These are phyloP conservation scores for Chytriomyces hyalinus DNA, from an alignment of 192 early-diverging fungal species.

Conservation along the genomic window DNA sequence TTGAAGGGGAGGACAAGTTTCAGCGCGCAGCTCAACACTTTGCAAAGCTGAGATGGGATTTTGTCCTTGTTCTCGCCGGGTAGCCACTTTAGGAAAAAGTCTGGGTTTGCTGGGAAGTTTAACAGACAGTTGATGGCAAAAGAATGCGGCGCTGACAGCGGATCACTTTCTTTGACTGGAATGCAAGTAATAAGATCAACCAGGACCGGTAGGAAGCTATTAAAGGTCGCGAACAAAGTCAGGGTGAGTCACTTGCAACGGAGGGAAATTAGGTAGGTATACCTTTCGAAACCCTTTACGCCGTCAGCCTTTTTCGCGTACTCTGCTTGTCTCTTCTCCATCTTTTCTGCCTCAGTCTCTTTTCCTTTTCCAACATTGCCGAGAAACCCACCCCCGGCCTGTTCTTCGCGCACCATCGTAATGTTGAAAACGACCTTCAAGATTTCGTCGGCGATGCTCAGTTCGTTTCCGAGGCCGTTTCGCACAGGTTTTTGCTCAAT, in stretches of 20 bases:
- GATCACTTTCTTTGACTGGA: conserved; percentile 36
- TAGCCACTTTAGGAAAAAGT: conserved; percentile 43
- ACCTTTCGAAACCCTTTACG: conserved; percentile 30
- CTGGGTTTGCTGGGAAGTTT: conserved; percentile 57
- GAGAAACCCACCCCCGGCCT: conserved; percentile 1
- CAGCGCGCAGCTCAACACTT: conserved; percentile 41
- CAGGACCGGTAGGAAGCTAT: conserved; percentile 46
- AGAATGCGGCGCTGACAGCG: conserved; percentile 73
- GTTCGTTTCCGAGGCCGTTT: conserved; percentile 30
- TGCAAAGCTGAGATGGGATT: conserved; percentile 31
- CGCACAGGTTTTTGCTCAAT: conserved; percentile 18
- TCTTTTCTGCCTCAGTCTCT: conserved; percentile 2
- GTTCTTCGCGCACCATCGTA: conserved; percentile 32
- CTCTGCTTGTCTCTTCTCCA: not conserved
- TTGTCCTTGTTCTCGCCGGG: conserved; percentile 31
- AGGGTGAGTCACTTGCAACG: not conserved
- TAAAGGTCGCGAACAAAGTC: not conserved
- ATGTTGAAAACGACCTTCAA: conserved; percentile 56
- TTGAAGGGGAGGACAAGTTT: conserved; percentile 18
- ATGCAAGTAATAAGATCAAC: conserved; percentile 33
- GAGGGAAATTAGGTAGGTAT: not conserved
- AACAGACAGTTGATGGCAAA: conserved; percentile 81
- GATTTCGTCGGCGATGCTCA: conserved; percentile 39
- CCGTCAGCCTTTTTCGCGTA: conserved; percentile 24
- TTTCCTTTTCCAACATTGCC: not conserved